Evolutionary conservation across 345 rosid genomes (phyloP), one percentile per base, ranked within the genome.

Genomic region (Nasturtium officinale): DNA sequence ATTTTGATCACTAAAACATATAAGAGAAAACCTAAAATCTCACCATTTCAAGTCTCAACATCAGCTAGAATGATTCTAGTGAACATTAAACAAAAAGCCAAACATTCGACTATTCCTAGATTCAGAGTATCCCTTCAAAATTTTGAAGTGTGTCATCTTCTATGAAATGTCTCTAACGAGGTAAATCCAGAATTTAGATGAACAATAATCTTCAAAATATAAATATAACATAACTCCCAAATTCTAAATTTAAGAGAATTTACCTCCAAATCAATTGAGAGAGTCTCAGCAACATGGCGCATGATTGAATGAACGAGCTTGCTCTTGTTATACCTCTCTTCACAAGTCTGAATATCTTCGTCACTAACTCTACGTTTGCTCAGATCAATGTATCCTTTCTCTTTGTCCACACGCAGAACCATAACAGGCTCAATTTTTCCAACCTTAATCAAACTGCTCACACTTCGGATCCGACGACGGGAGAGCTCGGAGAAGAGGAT

Each of bases 401-500:
- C 99, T 80, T 91, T 95, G 67, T 95, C 97, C 0, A 95, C 99
- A 71, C 98, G 92, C 9, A 95, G 87, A 9, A 95, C 99, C 99
- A 95, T 95, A 23, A 91, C 99, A 23, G 99, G 98, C 88, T 95
- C 99, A 67, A 82, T 95, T 50, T 96, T 86, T 50, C 98, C 99
- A 3, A 95, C 96, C 87, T 88, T 95, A 76, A 95, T 91, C 62
- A 95, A 78, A 77, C 96, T 90, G 67, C 92, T 95, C 61, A 91
- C 98, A 48, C 98, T 91, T 20, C 99, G 91, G 83, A 95, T 95
- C 61, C 99, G 89, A 69, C 99, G 98, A 54, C 98, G 96, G 13
- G 99, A 95, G 57, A 95, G 96, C 96, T 95, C 99, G 29, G 98
- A 91, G 86, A 95, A 95, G 28, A 95, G 81, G 75, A 95, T 95